These are phyloP conservation scores for Cryptococcus floricola DNA, from an alignment of 1,284 basidiomycete species.

Conservation along the genomic window DNA sequence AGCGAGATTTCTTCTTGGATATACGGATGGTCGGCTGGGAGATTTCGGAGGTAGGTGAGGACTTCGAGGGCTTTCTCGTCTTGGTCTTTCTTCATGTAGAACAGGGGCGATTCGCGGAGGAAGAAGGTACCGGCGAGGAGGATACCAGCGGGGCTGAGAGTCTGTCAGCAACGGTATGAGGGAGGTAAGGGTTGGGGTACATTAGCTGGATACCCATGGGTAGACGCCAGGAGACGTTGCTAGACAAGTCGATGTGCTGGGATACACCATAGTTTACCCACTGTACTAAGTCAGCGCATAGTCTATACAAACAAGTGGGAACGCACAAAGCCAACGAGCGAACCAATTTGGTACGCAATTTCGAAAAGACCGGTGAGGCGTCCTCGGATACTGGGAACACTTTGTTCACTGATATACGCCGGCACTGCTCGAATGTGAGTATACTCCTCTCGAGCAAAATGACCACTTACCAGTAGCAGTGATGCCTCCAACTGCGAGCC, in stretches of 20 bases:
- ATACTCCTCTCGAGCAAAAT: constrained; percentile 12
- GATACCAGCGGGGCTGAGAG: constrained; percentile 49
- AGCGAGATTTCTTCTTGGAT: constrained; percentile 47
- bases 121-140: constrained; percentile 51
- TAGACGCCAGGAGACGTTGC: constrained; percentile 49
- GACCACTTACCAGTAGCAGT: constrained; percentile 20
- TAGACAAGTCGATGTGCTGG: constrained; percentile 43
- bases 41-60: constrained; percentile 49
- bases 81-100: constrained; percentile 52
- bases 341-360: constrained; percentile 37
- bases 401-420: constrained; percentile 42
- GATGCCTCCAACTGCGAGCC: constrained; percentile 39
- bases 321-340: constrained; percentile 48
- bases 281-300: constrained; percentile 1
- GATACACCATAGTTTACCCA: constrained; percentile 53
- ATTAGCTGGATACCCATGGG: constrained; percentile 56
- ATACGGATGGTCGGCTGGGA: constrained; percentile 44
- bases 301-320: constrained; percentile 27
- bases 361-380: constrained; percentile 55
- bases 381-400: constrained; percentile 51
- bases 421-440: constrained; percentile 18
- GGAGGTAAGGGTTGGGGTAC: neutral
- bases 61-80: constrained; percentile 48
- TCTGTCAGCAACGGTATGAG: neutral
- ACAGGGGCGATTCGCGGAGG: constrained; percentile 54